Evolutionary conservation across 1,284 basidiomycete genomes (phyloP).

Genomic region (Lignosus rhinocerotis): DNA sequence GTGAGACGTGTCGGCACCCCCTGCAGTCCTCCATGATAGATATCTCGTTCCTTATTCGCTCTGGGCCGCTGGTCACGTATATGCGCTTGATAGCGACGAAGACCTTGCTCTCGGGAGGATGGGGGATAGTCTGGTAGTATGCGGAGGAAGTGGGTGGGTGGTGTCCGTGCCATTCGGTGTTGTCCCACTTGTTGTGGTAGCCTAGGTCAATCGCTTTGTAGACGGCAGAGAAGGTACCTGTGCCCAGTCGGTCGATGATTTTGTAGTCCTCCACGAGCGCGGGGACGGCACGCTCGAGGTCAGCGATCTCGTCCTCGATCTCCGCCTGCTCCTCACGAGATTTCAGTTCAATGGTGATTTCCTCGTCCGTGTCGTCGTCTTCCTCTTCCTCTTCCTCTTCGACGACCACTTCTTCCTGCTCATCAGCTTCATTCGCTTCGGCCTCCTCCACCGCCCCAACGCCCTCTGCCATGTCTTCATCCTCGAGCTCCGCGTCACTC

Average conservation of each 20-base stretch:
- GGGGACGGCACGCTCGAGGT: slow-evolving; percentile 63
- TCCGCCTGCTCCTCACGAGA: slow-evolving; percentile 71
- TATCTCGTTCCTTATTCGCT: slow-evolving; percentile 93
- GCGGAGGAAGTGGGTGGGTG: slow-evolving; percentile 63
- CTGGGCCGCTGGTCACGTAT: slow-evolving; percentile 93
- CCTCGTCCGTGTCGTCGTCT: slow-evolving; percentile 56
- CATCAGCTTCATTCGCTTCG: not conserved
- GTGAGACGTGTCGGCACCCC: slow-evolving; percentile 83
- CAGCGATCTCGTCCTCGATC: slow-evolving; percentile 75
- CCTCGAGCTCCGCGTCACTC: slow-evolving; percentile 20
- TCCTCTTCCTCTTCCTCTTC: slow-evolving; percentile 27
- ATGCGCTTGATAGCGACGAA: slow-evolving; percentile 97
- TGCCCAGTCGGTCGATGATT: slow-evolving; percentile 90
- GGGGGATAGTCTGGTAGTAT: slow-evolving; percentile 53
- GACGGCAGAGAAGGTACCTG: slow-evolving; percentile 97
- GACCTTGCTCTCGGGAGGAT: slow-evolving; percentile 49
- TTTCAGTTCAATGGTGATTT: slow-evolving; percentile 54
- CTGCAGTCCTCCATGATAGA: slow-evolving; percentile 87
- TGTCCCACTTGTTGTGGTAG: slow-evolving; percentile 79
- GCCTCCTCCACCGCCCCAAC: slow-evolving; percentile 31
- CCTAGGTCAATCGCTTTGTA: slow-evolving; percentile 92
- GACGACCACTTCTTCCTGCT: not conserved
- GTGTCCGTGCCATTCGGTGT: slow-evolving; percentile 74
- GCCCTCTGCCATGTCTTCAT: slow-evolving; percentile 43
- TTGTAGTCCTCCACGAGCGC: slow-evolving; percentile 71